Evolutionary conservation across 208 protist genomes (phyloP).

Genomic region (Acanthamoeba culbertsoni): DNA sequence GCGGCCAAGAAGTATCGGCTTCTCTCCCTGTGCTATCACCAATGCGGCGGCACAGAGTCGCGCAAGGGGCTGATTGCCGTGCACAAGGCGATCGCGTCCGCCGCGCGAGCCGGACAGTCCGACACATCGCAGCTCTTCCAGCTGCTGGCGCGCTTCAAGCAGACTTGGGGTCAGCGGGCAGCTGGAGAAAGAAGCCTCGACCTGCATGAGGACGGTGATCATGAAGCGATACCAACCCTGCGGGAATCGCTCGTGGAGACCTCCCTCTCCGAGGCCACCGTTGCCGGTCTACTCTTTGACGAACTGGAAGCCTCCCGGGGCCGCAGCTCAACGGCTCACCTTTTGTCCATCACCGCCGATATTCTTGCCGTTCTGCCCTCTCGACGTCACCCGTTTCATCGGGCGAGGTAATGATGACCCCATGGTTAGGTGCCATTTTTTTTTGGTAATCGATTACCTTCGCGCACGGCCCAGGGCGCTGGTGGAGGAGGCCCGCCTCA

Average conservation of each 20-base stretch:
- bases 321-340: neutral
- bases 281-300: neutral
- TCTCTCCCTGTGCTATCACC: neutral
- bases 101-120: neutral
- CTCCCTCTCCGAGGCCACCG: neutral
- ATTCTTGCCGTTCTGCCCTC: neutral
- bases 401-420: no score
- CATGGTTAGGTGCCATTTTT: no score
- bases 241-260: neutral
- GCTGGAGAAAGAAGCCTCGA: neutral
- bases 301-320: neutral
- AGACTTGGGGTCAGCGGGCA: neutral
- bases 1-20: neutral
- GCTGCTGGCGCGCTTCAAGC: conserved; percentile 30
- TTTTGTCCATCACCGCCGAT: neutral
- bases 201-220: neutral
- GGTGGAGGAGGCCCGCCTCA: conserved; percentile 3
- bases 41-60: neutral
- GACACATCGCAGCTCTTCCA: neutral
- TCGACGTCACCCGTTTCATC: neutral
- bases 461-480: neutral
- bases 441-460: no score
- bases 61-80: neutral
- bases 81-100: neutral
- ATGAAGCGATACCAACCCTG: neutral